Conservation (phyloP, 768 basidiomycete genomes). For the Pleurotus platypus region DNA sequence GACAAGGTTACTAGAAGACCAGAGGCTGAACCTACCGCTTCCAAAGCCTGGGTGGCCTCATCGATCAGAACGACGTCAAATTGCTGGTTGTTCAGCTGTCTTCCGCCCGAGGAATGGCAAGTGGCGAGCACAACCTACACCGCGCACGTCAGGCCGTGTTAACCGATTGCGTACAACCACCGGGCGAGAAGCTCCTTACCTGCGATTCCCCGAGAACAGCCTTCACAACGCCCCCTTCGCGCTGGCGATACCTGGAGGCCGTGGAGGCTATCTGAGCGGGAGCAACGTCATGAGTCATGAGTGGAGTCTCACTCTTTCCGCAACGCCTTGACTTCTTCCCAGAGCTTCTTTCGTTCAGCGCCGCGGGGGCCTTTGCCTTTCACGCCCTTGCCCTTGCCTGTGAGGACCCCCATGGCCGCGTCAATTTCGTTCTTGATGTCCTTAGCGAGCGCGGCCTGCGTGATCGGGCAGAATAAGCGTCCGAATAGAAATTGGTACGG, state of each 20-base stretch:
- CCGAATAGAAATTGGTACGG: no score
- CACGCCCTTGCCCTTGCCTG: constrained; percentile 66
- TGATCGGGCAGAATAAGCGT: no score
- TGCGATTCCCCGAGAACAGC: constrained; percentile 79
- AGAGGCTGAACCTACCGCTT: constrained; percentile 60
- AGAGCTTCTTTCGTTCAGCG: constrained; percentile 75
- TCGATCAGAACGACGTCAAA: constrained; percentile 97
- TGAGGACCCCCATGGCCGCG: constrained; percentile 55
- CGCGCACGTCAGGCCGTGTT: no score
- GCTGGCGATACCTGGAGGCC: constrained; percentile 69
- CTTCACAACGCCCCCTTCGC: constrained; percentile 82
- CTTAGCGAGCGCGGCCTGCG: constrained; percentile 72
- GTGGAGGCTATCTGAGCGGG: constrained; percentile 1
- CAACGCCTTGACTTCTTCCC: constrained; percentile 82
- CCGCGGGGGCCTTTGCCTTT: constrained; percentile 73
- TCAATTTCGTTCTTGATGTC: constrained; percentile 91
- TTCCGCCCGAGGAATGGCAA: constrained; percentile 89
- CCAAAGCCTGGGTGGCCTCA: constrained; percentile 95
- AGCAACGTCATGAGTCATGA: constrained; percentile 1
- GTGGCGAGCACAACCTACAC: constrained; percentile 82
- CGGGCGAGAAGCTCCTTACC: constrained; percentile 28
- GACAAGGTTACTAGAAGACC: not conserved
- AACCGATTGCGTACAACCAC: no score
- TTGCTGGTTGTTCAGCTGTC: constrained; percentile 67
- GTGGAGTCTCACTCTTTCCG: constrained; percentile 77